phyloP scores from a whole-genome alignment of 2,329 filamentous ascomycete genomes.

The Neonectria coccinea region DNA sequence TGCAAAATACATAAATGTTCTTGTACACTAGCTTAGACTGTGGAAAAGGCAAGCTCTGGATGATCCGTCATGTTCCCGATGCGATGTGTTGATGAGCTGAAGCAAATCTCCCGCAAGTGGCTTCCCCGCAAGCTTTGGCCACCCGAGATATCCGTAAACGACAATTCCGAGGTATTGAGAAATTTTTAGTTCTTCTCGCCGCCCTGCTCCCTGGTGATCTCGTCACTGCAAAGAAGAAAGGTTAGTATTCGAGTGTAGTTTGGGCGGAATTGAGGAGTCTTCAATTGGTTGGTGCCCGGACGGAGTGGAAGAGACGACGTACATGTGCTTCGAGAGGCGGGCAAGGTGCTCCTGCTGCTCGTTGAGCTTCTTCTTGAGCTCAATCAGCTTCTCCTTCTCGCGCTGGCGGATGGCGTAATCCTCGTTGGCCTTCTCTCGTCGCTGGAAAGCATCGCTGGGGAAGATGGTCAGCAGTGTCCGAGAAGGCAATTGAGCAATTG shows the following conservation, averaged over 20 bases:
- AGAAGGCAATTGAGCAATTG: constrained; percentile 18
- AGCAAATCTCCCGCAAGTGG: constrained; percentile 33
- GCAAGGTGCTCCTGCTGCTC: constrained; percentile 87
- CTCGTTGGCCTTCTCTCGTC: constrained; percentile 89
- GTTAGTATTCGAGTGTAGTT: constrained; percentile 28
- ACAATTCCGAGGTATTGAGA: constrained; percentile 27
- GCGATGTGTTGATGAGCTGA: constrained; percentile 31
- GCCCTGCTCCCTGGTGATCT: constrained; percentile 78
- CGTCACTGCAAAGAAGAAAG: constrained; percentile 66
- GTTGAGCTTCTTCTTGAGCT: constrained; percentile 77
- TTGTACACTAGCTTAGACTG: constrained; percentile 56
- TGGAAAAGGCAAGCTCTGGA: constrained; percentile 42
- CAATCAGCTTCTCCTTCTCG: constrained; percentile 89
- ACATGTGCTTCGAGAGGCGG: constrained; percentile 90
- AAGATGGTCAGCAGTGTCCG: constrained; percentile 4
- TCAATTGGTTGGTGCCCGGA: constrained; percentile 17
- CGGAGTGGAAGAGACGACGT: constrained; percentile 50
- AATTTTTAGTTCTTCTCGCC: constrained; percentile 69
- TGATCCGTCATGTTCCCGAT: constrained; percentile 33
- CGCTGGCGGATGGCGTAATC: constrained; percentile 86
- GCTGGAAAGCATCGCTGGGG: constrained; percentile 87
- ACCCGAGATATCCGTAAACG: constrained; percentile 35
- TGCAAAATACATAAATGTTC: constrained; percentile 47
- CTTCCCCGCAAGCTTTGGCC: constrained; percentile 35
- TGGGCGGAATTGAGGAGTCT: background rate